These are phyloP conservation scores for Suhomyces sp. DNA, from an alignment of 805 yeast species.

Conservation along the genomic window DNA sequence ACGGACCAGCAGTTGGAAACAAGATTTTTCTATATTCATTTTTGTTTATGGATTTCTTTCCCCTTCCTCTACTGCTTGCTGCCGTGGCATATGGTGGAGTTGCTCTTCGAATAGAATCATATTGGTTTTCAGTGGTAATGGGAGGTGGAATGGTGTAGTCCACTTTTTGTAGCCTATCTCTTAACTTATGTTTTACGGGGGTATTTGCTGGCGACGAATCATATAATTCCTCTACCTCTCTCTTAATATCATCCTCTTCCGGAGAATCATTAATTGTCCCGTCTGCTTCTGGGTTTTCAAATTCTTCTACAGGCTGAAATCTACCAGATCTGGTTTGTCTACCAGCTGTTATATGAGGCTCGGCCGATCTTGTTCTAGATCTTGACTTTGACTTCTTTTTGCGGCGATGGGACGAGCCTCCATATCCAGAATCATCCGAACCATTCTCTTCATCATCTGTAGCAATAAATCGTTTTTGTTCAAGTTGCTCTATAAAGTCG, in stretches of 20 bases:
- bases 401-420: constrained; percentile 11
- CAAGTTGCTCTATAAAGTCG: constrained; percentile 28
- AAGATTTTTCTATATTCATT: constrained; percentile 60
- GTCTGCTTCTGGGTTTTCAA: constrained; percentile 5
- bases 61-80: constrained; percentile 40
- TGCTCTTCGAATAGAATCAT: constrained; percentile 12
- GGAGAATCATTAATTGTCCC: constrained; percentile 16
- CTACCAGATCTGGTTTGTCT: constrained; percentile 18
- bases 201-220: constrained; percentile 55
- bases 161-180: constrained; percentile 54
- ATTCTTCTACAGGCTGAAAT: constrained; percentile 2
- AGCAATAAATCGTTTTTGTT: constrained; percentile 35
- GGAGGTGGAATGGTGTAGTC: constrained; percentile 88
- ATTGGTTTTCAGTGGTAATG: constrained; percentile 43
- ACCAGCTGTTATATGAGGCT: constrained; percentile 17
- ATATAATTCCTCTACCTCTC: constrained; percentile 64
- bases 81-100: constrained; percentile 24
- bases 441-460: constrained; percentile 35
- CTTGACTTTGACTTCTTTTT: constrained; percentile 13
- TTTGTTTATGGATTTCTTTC: constrained; percentile 32
- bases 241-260: constrained; percentile 44
- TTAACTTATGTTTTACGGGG: constrained; percentile 39
- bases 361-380: constrained; percentile 23
- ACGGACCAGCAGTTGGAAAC: constrained; percentile 94
- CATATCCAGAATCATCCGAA: constrained; percentile 8